Base-by-base conservation (phyloP, 176 grass and related monocot species). In the Aegilops longissima region DNA sequence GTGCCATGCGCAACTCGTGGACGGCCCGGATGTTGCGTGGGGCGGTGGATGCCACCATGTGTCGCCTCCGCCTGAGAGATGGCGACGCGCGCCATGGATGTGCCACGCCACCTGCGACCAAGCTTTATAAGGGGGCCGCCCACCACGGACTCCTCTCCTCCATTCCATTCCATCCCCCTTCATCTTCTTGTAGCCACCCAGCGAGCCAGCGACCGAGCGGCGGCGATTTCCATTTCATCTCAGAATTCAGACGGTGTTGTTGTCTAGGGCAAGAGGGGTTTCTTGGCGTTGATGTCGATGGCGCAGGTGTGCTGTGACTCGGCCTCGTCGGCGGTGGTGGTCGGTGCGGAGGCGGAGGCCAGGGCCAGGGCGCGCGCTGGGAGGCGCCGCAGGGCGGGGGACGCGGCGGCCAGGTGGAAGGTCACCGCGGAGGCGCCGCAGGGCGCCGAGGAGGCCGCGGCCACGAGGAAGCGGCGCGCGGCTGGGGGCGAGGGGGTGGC, bases 291-390 rank as follows among this genome's bases (percentile, higher is more conserved):
- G 27, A 87, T 91, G 89, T 87, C 89, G 76, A 91, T 91, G 81
- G 85, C 76, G 68, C 80, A 91, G 69, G 85, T 91, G 85, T 91
- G 89, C 76, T 87, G 85, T 14, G 89, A 91, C 47, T 84, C 81
- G 45, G 30, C 66, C 1, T 21, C 73, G 1, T 18, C 81, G 4
- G 52, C 64, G 10, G 80, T 34, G 24, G 79, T 71, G 5, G 80
- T 47, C 0, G 88, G 56, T 0, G 65, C 17, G 0, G 89, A 82
- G 24, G 34, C 89, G 11, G 85, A 84, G 61, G 89, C 85, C 18
- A 21, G 85, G 85, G 89, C 76, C 3, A 75, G 85, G 74, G 89
- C 89, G 58, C 89, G 84, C 17, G 84, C 80, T 0, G 84, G 70
- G 8, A 30, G 89, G 68, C 81, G 80, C 6, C 84, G 84, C 24